Evolutionary conservation across 1,284 basidiomycete species (phyloP).

Genomic region (Heterobasidion annosum): DNA sequence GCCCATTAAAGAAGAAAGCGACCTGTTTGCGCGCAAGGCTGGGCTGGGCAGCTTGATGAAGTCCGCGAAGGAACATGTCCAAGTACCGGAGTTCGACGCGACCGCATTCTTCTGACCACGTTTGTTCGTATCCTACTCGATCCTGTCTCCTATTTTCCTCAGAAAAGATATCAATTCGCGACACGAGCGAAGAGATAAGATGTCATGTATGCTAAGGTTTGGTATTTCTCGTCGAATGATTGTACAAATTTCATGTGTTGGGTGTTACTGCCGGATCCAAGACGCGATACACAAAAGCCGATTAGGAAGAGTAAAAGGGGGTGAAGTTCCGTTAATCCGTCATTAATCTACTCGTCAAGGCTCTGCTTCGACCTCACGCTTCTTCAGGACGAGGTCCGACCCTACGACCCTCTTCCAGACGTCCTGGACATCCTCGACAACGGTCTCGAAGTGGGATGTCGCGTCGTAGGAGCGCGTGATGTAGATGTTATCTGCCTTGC

Average conservation of each 20-base stretch:
- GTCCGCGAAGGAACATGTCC: constrained; percentile 78
- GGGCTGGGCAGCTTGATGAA: constrained; percentile 79
- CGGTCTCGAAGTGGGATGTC: constrained; percentile 98
- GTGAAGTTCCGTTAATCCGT: background rate
- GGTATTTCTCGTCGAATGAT: background rate
- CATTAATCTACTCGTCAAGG: constrained; percentile 3
- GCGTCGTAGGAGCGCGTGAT: constrained; percentile 98
- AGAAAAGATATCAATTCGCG: background rate
- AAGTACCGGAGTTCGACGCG: constrained; percentile 85
- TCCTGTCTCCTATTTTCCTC: no score
- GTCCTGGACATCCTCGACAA: constrained; percentile 89
- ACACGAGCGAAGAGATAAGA: background rate
- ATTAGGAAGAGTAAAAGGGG: constrained; percentile 6
- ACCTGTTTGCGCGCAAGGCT: constrained; percentile 55
- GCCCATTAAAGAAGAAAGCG: constrained; percentile 37
- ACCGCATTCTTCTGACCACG: constrained; percentile 44
- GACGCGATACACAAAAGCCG: constrained; percentile 7
- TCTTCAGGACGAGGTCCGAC: constrained; percentile 72
- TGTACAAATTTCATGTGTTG: constrained; percentile 5
- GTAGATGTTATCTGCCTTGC: constrained; percentile 84
- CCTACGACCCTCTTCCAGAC: constrained; percentile 86
- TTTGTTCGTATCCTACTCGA: no score
- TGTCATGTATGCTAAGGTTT: no score
- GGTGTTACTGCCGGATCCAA: constrained; percentile 8
- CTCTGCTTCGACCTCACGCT: constrained; percentile 66